Evolutionary conservation across 495 filamentous ascomycete species (phyloP).

Genomic region (Bathelium albidoporum): DNA sequence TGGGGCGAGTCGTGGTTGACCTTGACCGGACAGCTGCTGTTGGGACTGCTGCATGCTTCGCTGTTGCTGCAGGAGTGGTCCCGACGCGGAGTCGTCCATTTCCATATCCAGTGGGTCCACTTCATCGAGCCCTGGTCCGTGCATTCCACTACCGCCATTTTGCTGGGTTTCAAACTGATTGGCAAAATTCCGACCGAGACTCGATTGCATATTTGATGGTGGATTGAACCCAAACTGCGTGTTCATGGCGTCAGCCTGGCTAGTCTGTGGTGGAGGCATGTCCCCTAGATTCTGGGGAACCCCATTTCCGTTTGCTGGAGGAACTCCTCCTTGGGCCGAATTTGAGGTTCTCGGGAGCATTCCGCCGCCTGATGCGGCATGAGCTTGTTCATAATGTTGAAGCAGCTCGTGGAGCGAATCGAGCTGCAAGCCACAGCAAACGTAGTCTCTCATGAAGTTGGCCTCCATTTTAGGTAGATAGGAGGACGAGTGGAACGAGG

Average conservation of each 20-base stretch:
- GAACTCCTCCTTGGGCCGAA: slow-evolving; percentile 36
- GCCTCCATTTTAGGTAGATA: slow-evolving; percentile 97
- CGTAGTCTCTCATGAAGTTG: slow-evolving; percentile 92
- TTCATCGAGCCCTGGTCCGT: slow-evolving; percentile 41
- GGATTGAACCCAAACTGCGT: slow-evolving; percentile 23
- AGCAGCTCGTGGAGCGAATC: slow-evolving; percentile 88
- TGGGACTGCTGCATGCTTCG: slow-evolving; percentile 48
- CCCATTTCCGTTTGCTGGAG: slow-evolving; percentile 37
- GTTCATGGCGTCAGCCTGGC: slow-evolving; percentile 33
- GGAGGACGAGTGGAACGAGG: slow-evolving; percentile 93
- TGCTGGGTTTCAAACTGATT: slow-evolving; percentile 55
- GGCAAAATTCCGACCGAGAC: background rate
- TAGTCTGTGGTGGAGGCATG: slow-evolving; percentile 21
- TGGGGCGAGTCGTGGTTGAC: slow-evolving; percentile 47
- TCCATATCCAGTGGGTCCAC: slow-evolving; percentile 60
- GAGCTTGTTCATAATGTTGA: slow-evolving; percentile 91
- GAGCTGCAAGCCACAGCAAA: slow-evolving; percentile 78
- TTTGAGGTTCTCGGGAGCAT: slow-evolving; percentile 44
- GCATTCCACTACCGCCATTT: slow-evolving; percentile 25
- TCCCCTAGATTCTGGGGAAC: slow-evolving; percentile 15
- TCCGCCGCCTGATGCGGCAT: slow-evolving; percentile 53
- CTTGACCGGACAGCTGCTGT: slow-evolving; percentile 56
- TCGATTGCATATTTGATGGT: slow-evolving; percentile 15
- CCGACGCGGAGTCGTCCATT: slow-evolving; percentile 66
- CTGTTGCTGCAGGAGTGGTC: slow-evolving; percentile 45